These are phyloP conservation scores for Plasmodium inui DNA, from an alignment of 169 alveolate genomes.

Conservation along the genomic window DNA sequence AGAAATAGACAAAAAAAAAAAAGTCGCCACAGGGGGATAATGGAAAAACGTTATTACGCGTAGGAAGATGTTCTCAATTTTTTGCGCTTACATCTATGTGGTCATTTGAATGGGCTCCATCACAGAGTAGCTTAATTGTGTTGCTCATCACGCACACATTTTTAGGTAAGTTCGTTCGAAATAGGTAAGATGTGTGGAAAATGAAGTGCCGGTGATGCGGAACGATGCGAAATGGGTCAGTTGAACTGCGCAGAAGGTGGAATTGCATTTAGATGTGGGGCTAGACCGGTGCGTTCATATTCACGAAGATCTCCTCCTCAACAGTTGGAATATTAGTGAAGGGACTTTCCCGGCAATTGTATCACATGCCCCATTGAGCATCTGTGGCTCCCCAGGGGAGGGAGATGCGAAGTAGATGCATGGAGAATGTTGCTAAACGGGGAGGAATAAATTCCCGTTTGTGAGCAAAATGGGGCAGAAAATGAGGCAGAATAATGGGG, in stretches of 20 bases:
- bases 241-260: background rate
- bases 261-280: background rate
- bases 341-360: background rate
- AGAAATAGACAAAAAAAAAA: background rate
- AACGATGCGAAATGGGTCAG: background rate
- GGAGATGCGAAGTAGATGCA: background rate
- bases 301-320: background rate
- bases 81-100: background rate
- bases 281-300: background rate
- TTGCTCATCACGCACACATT: background rate
- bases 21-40: background rate
- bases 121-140: background rate
- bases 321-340: background rate
- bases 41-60: background rate
- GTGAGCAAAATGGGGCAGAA: background rate
- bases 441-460: background rate
- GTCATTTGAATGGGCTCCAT: background rate
- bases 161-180: background rate
- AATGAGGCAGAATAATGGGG: too few species aligned
- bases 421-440: background rate
- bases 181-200: background rate
- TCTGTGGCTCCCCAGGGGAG: background rate
- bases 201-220: background rate
- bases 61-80: background rate
- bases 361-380: background rate